phyloP scores from a whole-genome alignment of 2,329 filamentous ascomycete genomes.

The Penicillium thymicola region DNA sequence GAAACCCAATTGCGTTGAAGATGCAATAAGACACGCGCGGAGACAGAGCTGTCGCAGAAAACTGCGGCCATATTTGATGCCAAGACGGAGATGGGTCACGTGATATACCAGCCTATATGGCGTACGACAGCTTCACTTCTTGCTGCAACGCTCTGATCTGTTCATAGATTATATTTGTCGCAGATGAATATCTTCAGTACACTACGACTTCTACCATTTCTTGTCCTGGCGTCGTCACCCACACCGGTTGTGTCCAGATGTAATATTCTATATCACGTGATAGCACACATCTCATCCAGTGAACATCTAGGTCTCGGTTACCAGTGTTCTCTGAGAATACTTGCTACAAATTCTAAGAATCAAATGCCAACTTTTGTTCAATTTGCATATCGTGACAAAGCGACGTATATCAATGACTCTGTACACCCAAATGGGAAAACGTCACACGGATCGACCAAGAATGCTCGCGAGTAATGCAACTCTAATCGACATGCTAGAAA shows the following conservation, averaged over 20 bases:
- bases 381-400: background rate
- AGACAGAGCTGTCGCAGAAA: conserved; percentile 26
- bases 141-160: background rate
- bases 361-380: background rate
- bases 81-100: conserved; percentile 34
- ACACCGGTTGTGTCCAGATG: background rate
- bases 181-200: background rate
- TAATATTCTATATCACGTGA: background rate
- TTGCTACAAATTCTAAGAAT: background rate
- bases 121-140: background rate
- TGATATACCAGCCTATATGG: conserved; percentile 4
- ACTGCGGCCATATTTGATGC: conserved; percentile 37
- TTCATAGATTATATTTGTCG: background rate
- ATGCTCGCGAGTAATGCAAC: conserved; percentile 8
- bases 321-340: background rate
- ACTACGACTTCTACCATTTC: background rate
- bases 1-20: conserved; percentile 1
- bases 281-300: background rate
- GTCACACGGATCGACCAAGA: background rate
- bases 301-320: background rate
- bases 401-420: background rate
- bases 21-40: conserved; percentile 7
- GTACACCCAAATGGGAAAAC: background rate
- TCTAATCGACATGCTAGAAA: conserved; percentile 11
- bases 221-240: background rate